phyloP scores from a whole-genome alignment of 2,329 filamentous ascomycete genomes.

The Alternaria solani region DNA sequence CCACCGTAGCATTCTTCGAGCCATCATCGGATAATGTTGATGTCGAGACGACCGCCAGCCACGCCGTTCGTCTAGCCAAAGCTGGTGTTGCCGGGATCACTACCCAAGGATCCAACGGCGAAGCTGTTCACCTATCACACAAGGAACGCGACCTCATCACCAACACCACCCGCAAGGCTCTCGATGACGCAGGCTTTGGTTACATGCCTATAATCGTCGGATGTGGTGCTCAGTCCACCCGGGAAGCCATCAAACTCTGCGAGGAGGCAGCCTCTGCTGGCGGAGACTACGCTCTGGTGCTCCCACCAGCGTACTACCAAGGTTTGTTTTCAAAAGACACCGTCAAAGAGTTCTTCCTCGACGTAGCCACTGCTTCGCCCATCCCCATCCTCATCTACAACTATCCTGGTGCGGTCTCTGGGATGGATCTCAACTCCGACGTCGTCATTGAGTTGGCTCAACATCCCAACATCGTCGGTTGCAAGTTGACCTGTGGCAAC shows the following conservation, averaged over 20 bases:
- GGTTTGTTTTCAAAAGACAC: conserved; percentile 68
- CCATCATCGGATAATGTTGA: conserved; percentile 53
- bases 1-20: conserved; percentile 56
- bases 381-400: conserved; percentile 75
- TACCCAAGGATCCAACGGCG: conserved; percentile 82
- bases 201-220: conserved; percentile 78
- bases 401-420: conserved; percentile 70
- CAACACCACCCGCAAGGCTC: conserved; percentile 71
- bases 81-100: conserved; percentile 77
- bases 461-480: conserved; percentile 72
- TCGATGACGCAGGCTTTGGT: conserved; percentile 71
- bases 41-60: conserved; percentile 50
- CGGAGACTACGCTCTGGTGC: conserved; percentile 77
- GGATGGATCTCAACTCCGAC: conserved; percentile 71
- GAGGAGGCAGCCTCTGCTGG: conserved; percentile 72
- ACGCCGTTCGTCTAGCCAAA: conserved; percentile 72
- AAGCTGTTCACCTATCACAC: conserved; percentile 79
- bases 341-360: conserved; percentile 69
- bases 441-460: conserved; percentile 65
- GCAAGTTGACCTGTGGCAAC: conserved; percentile 75
- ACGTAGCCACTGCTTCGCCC: conserved; percentile 69
- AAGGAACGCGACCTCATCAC: conserved; percentile 75
- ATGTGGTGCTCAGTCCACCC: conserved; percentile 75
- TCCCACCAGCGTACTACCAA: conserved; percentile 80
- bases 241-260: conserved; percentile 75